Base-by-base conservation (phyloP, 169 alveolate genomes). In the Perkinsus olseni region DNA sequence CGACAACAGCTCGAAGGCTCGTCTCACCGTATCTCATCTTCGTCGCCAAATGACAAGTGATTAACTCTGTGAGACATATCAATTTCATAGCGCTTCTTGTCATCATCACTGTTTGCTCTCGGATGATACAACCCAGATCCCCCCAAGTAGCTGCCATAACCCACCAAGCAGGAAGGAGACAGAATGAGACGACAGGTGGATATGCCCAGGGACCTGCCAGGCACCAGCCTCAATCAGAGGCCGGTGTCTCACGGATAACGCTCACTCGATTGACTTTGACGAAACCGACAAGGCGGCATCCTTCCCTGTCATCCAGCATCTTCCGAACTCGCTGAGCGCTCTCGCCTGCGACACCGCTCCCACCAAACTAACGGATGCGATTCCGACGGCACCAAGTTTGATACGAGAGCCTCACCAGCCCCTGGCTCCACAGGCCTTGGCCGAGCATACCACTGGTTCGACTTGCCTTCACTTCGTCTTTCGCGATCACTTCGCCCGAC, bases 201-300 rank as follows among this genome's bases (percentile, higher is more conserved):
- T 96, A 94, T 97, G 96, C 50, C 99, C 99, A 82, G 98, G 98
- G 0, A 96, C 97, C 95, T 96, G n/a, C n/a, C n/a, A n/a, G n/a
- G n/a, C n/a, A n/a, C n/a, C n/a, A n/a, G n/a, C n/a, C n/a, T n/a
- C n/a, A n/a, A n/a, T n/a, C n/a, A 95, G 62, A 45, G 62, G 62
- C 62, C 6, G 62, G 17, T 45, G 17, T 45, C 62, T 45, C 62
- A 10, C 17, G 6, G 62, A 45, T 17, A 10, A 6, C 62, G 17
- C 62, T 10, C 17, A 45, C 62, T 17, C 62, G 62, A 93, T 96
- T 96, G 24, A 97, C 96, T 24, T 91, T 34, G 93, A 97, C 96
- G 74, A 93, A 92, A 24, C 99, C 99, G 31, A 93, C 74, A 38
- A 97, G 91, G 51, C 95, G 93, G 94, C 99, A 97, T n/a, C 99